Base-by-base conservation (phyloP, 495 filamentous ascomycete genomes). In the Aspergillus ellipticus region DNA sequence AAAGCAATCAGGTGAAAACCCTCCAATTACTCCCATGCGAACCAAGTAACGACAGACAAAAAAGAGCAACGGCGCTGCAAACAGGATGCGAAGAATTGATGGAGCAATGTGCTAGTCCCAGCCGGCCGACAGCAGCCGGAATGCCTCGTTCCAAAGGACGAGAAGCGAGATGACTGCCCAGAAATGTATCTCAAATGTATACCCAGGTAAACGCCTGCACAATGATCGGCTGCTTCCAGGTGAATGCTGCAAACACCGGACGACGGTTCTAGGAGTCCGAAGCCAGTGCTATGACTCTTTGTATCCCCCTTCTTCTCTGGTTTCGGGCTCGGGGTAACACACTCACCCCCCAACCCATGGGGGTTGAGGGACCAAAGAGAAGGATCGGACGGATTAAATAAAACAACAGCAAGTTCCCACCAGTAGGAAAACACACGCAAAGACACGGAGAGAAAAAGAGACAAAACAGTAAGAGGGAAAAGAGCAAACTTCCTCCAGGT, bases 201-300 rank as follows among this genome's bases (percentile, higher is more conserved):
- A 60, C 53, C 49, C 43, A 47, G 51, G 55, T 54, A 39, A 60
- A 61, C 58, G 51, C 58, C 58, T 20, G 51, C 58, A 35, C 42
- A 41, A 22, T 56, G 43, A 50, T 54, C 53, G 47, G 26, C 19
- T 51, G 39, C 41, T 45, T n/a, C 35, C 47, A 51, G 21, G 22
- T 39, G 35, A 39, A 39, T 39, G 35, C 35, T 54, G 22, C 37
- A 57, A 55, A 45, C 47, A 29, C 22, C 51, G 42, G 39, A 54
- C 21, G 28, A 21, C 5, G 35, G 35, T 39, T 39, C 43, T 24
- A 37, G 50, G 26, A 54, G 52, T 26, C 51, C 19, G 17, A 45
- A 51, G 22, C 49, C 49, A 43, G 50, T 49, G n/a, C 35, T 26
- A 21, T 51, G 45, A 37, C 16, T 17, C 17, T 43, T 31, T 53